Evolutionary conservation across 495 filamentous ascomycete species (phyloP).

Genomic region (Poronia punctata): DNA sequence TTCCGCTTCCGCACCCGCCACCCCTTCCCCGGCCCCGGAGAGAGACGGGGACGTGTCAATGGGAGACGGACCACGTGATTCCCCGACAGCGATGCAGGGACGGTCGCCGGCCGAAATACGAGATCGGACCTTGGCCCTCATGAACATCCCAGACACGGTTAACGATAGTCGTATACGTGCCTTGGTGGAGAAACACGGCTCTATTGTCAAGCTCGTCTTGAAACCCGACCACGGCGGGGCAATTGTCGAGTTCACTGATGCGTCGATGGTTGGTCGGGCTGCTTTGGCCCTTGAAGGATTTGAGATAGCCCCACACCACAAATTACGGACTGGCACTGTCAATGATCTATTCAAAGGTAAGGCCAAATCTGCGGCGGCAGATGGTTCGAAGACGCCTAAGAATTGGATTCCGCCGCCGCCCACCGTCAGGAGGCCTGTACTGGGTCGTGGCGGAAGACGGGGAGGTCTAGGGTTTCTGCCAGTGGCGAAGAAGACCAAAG

Average conservation of each 20-base stretch:
- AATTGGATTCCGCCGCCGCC: conserved; percentile 45
- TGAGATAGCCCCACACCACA: conserved; percentile 58
- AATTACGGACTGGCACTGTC: conserved; percentile 60
- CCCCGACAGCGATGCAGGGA: conserved; percentile 14
- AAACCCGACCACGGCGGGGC: conserved; percentile 81
- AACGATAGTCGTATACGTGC: conserved; percentile 64
- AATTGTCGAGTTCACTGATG: conserved; percentile 70
- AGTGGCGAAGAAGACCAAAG: conserved; percentile 24
- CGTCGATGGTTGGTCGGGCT: conserved; percentile 66
- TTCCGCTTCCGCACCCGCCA: conserved; percentile 26
- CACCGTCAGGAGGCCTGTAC: conserved; percentile 50
- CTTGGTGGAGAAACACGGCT: conserved; percentile 55
- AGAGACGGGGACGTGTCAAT: conserved; percentile 24
- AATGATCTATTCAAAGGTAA: conserved; percentile 59
- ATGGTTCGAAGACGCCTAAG: conserved; percentile 18
- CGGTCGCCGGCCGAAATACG: conserved; percentile 27
- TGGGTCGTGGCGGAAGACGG: conserved; percentile 52
- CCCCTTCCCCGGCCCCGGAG: conserved; percentile 25
- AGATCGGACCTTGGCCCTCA: conserved; percentile 54
- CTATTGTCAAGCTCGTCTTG: conserved; percentile 57
- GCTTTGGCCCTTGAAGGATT: conserved; percentile 63
- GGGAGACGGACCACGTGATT: conserved; percentile 17
- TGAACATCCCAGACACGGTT: conserved; percentile 63
- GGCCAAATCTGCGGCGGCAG: conserved; percentile 32
- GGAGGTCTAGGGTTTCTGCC: conserved; percentile 37